phyloP scores from a whole-genome alignment of 768 basidiomycete species.

The Hygrophorus pudorinus region DNA sequence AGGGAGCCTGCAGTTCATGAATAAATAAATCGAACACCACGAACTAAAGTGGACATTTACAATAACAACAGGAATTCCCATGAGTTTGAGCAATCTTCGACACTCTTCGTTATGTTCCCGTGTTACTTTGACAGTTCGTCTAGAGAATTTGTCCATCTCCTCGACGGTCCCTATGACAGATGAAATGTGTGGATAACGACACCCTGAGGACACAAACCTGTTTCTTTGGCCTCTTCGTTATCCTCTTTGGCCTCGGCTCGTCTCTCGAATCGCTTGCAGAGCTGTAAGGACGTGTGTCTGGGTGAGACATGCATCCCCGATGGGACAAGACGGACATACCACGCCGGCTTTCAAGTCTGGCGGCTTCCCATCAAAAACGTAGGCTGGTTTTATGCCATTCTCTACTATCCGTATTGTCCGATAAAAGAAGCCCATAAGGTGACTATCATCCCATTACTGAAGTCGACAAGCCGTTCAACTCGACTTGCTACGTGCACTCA shows the following conservation, averaged over 20 bases:
- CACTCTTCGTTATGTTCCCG: constrained; percentile 96
- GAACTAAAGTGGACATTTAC: constrained; percentile 32
- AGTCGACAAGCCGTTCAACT: background rate
- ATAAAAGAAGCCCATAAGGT: constrained; percentile 98
- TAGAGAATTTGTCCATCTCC: constrained; percentile 82
- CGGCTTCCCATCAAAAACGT: constrained; percentile 98
- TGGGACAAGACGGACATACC: constrained; percentile 40
- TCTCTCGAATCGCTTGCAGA: constrained; percentile 91
- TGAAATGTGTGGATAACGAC: background rate
- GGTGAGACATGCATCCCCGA: background rate
- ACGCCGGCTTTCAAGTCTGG: constrained; percentile 96
- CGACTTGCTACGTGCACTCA: background rate
- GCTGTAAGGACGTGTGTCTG: constrained; percentile 33
- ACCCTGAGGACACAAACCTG: constrained; percentile 36
- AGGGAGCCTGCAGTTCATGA: constrained; percentile 62
- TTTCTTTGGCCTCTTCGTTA: constrained; percentile 94
- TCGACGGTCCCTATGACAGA: constrained; percentile 41
- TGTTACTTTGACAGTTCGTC: constrained; percentile 91
- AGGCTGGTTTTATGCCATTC: constrained; percentile 96
- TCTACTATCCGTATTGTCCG: constrained; percentile 96
- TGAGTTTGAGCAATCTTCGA: constrained; percentile 71
- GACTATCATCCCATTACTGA: constrained; percentile 28
- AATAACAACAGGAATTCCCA: constrained; percentile 95
- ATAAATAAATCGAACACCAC: constrained; percentile 4
- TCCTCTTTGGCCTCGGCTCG: constrained; percentile 92